phyloP scores from a whole-genome alignment of 1,139 yeast species.

The Taphrina deformans region DNA sequence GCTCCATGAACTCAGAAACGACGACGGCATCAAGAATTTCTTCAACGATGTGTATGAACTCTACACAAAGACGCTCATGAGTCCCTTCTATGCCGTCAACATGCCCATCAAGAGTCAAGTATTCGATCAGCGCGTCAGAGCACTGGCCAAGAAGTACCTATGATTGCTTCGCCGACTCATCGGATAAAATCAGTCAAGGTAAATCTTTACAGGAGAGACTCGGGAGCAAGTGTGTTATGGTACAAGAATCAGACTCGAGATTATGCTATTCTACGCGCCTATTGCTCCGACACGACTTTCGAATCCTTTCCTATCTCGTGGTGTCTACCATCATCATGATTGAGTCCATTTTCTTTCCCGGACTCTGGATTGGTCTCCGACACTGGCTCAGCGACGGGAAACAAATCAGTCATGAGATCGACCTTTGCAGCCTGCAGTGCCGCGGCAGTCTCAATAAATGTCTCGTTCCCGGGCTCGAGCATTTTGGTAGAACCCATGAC shows the following conservation, averaged over 20 bases:
- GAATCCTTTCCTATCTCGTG: not conserved
- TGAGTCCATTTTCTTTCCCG: not conserved
- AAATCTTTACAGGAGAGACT: too few relatives aligned
- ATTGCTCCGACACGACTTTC: not conserved
- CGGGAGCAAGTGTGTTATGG: too few relatives aligned
- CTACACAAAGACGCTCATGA: slow-evolving; percentile 78
- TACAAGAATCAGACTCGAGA: not conserved
- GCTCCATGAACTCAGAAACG: slow-evolving; percentile 66
- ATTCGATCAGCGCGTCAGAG: slow-evolving; percentile 73
- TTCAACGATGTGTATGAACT: slow-evolving; percentile 82
- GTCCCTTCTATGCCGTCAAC: slow-evolving; percentile 80
- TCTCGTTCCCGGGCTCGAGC: slow-evolving; percentile 28
- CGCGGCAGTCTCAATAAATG: not conserved
- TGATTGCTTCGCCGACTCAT: slow-evolving; percentile 42
- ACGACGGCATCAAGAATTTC: slow-evolving; percentile 77
- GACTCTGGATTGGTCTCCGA: not conserved
- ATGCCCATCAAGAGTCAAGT: slow-evolving; percentile 71
- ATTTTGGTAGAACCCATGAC: slow-evolving; percentile 45
- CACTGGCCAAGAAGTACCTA: slow-evolving; percentile 73
- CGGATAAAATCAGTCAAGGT: too few relatives aligned
- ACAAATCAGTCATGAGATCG: slow-evolving; percentile 6
- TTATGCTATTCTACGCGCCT: not conserved
- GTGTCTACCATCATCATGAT: not conserved
- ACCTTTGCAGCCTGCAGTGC: not conserved
- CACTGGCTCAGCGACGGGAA: not conserved